A percentile compares a stretch with the other conserved stretches of the same genome.
phyloP scores from a whole-genome alignment of 345 rosid species.

The Populus ilicifolia region DNA sequence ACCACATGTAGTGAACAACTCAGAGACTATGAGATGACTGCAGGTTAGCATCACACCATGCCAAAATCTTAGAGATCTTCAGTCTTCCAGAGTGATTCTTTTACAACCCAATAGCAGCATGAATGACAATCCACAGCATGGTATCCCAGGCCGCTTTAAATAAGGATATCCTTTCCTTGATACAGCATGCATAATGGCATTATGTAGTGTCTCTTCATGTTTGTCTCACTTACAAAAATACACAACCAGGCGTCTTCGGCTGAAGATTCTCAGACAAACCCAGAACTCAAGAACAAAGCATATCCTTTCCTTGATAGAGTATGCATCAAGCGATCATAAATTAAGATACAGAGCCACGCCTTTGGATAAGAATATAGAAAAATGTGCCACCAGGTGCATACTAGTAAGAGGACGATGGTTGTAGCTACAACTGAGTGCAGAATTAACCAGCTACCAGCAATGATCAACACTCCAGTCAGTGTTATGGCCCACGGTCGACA shows the following conservation, averaged over 20 bases:
- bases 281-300: background rate
- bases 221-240: background rate
- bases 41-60: background rate
- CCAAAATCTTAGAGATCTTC: background rate
- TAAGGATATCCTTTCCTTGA: background rate
- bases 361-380: constrained; percentile 73
- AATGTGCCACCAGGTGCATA: too few relatives aligned
- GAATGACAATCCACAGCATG: background rate
- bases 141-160: background rate
- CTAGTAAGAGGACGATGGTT: too few relatives aligned
- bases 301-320: background rate
- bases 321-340: background rate
- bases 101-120: background rate
- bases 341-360: constrained; percentile 31
- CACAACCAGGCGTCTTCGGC: background rate
- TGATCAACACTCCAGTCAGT: too few relatives aligned
- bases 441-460: too few relatives aligned
- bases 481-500: too few relatives aligned
- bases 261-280: background rate
- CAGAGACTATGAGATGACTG: background rate
- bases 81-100: background rate
- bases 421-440: too few relatives aligned
- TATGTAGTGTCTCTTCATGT: background rate
- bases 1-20: background rate
- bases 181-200: background rate